Evolutionary conservation across 192 early-diverging fungal species (phyloP).

Genomic region (Coemansia sp.): DNA sequence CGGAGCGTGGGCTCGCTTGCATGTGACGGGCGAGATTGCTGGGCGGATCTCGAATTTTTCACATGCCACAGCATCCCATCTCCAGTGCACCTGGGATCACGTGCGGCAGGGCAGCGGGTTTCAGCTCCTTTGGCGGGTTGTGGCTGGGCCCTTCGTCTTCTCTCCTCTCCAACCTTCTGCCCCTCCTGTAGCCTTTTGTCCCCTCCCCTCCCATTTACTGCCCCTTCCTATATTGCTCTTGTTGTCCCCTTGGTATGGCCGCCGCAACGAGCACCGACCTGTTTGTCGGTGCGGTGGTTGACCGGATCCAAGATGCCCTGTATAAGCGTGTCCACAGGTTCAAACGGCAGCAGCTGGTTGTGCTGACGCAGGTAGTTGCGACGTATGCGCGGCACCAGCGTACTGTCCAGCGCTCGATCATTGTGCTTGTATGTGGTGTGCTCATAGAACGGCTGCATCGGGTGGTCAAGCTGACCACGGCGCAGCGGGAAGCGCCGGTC

Average conservation of each 20-base stretch:
- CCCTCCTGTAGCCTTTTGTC: not conserved
- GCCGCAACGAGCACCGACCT: conserved; percentile 30
- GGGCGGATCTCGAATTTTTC: too few relatives aligned
- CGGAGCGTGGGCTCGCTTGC: not conserved
- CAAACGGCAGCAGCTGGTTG: conserved; percentile 21
- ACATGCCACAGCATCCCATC: not conserved
- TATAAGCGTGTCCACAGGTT: conserved; percentile 22
- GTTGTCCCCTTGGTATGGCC: conserved; percentile 4
- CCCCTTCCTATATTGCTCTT: not conserved
- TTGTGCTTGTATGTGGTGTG: conserved; percentile 18
- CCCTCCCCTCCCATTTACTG: not conserved
- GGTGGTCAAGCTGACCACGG: conserved; percentile 22
- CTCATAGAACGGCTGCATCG: conserved; percentile 28
- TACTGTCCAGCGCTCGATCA: conserved; percentile 25
- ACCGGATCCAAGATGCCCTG: conserved; percentile 25
- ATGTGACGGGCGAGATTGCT: conserved; percentile 7
- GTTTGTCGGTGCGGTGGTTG: conserved; percentile 21
- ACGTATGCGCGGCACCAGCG: conserved; percentile 37
- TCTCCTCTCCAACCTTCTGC: not conserved
- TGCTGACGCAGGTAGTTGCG: conserved; percentile 17
- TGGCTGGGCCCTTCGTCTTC: not conserved
- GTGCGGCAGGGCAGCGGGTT: not conserved
- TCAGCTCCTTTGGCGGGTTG: not conserved
- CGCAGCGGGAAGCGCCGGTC: conserved; percentile 6
- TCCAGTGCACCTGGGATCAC: not conserved